These are phyloP conservation scores for Suillus paluster DNA, from an alignment of 768 basidiomycete species.

Conservation along the genomic window DNA sequence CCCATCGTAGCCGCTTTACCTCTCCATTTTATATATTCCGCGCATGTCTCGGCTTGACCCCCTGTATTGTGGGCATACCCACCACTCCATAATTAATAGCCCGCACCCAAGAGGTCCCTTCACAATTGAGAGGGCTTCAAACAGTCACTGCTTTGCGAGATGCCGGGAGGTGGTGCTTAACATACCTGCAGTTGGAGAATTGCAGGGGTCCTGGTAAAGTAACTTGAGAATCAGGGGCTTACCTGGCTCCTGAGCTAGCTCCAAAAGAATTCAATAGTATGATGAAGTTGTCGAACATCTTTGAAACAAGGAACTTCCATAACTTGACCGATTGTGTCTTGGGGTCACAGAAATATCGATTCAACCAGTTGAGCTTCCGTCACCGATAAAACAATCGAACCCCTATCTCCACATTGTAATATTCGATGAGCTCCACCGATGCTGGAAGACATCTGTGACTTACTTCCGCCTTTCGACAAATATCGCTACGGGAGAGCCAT, in stretches of 20 bases:
- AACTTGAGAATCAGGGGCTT: neutral
- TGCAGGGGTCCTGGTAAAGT: constrained; percentile 2
- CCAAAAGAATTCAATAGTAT: constrained; percentile 16
- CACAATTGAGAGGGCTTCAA: constrained; percentile 12
- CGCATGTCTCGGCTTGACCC: constrained; percentile 16
- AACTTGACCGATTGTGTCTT: constrained; percentile 16
- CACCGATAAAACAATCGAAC: constrained; percentile 10
- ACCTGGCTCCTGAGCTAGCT: constrained; percentile 16
- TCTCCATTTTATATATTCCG: constrained; percentile 15
- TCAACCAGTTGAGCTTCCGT: constrained; percentile 16
- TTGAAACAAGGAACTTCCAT: constrained; percentile 4
- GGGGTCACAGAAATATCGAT: constrained; percentile 10
- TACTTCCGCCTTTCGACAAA: too few relatives aligned
- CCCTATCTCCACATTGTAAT: constrained; percentile 13
- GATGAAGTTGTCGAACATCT: constrained; percentile 8
- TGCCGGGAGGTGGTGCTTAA: constrained; percentile 13
- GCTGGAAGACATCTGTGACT: too few relatives aligned
- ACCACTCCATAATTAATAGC: neutral
- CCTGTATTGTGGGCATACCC: constrained; percentile 15
- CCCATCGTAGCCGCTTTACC: neutral
- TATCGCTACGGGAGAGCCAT: too few relatives aligned
- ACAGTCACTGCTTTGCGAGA: constrained; percentile 7
- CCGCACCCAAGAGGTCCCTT: neutral
- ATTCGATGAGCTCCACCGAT: too few relatives aligned
- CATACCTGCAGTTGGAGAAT: neutral